Evolutionary conservation across 1,139 yeast species (phyloP), one percentile per base, ranked within the genome.

Genomic region (Pichia sp.): DNA sequence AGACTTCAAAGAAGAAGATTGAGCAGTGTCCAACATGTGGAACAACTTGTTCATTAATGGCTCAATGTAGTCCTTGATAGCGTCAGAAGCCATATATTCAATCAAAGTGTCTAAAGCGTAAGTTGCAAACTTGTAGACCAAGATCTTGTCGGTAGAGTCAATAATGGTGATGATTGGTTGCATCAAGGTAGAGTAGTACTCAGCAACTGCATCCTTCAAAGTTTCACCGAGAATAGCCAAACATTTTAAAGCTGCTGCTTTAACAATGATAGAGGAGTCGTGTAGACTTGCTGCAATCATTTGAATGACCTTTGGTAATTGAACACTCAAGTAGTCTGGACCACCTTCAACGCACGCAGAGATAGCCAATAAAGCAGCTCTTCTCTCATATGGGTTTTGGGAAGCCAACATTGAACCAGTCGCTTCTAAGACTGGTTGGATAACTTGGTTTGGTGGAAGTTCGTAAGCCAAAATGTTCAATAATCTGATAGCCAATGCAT

Each of bases 281-380:
- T 79, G 78, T 53, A 91, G 70, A 46, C 96, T 96, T 37, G 69
- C 64, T 39, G 84, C 69, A 39, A 91, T 64, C 42, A 78, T 74
- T 37, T 87, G 86, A 40, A 87, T 70, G 42, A 91, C 66, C 55
- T 78, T 78, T 45, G 74, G 72, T 45, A 88, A 64, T 55, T 86
- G 93, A 37, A 81, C 71, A 34, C 88, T 74, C 51, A 84, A 73
- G 61, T 71, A 88, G 57, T 91, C 98, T 46, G 97, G 97, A 30
- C 97, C 91, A 56, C 98, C 98, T 46, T 83, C 75, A 35, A 85
- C 83, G 36, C 93, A 77, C 40, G 79, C 86, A 50, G 94, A 88
- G 46, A 91, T 67, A 29, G 94, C 74, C 52, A 85, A 67, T 42
- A 87, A 70, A 40, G 83, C 93, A 45, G 95, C 96, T 63, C 96